A percentile compares a stretch with the other conserved stretches of the same genome.
These are phyloP conservation scores for Fusarium odoratissimum DNA, from an alignment of 2,329 filamentous ascomycete genomes.

Conservation along the genomic window DNA sequence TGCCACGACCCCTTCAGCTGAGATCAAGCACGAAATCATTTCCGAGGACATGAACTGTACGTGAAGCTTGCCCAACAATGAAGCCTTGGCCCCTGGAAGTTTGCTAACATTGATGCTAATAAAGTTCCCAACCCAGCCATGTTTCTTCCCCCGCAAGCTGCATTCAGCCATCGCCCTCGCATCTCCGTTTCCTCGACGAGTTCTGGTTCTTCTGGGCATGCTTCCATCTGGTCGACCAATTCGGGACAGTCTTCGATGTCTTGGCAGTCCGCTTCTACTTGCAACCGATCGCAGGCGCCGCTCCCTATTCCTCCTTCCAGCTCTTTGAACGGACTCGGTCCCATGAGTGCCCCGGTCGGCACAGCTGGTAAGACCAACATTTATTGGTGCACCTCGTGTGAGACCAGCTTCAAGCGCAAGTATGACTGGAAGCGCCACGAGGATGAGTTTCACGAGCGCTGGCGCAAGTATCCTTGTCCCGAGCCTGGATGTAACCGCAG, in stretches of 20 bases:
- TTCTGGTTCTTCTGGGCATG: conserved; percentile 61
- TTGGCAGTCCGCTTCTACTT: conserved; percentile 51
- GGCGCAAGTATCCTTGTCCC: conserved; percentile 74
- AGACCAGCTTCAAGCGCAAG: conserved; percentile 75
- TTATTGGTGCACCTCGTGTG: conserved; percentile 69
- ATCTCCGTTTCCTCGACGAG: conserved; percentile 64
- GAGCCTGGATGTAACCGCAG: conserved; percentile 72
- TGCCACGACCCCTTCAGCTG: conserved; percentile 39
- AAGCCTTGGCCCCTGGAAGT: neutral
- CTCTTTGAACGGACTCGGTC: conserved; percentile 48
- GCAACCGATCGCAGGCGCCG: conserved; percentile 51
- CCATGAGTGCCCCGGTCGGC: conserved; percentile 42
- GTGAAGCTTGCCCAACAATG: conserved; percentile 25
- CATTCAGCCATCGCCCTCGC: conserved; percentile 56
- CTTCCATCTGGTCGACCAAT: conserved; percentile 59
- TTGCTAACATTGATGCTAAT: conserved; percentile 25
- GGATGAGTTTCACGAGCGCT: conserved; percentile 76
- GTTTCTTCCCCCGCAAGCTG: conserved; percentile 52
- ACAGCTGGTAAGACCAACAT: conserved; percentile 57
- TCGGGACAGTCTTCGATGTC: conserved; percentile 55
- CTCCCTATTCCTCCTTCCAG: conserved; percentile 52
- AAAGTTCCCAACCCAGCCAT: conserved; percentile 43
- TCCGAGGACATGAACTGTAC: conserved; percentile 45
- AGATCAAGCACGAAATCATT: conserved; percentile 48
- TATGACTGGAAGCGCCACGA: conserved; percentile 78